Evolutionary conservation across 2,329 filamentous ascomycete genomes (phyloP).

Genomic region (Chrysoporthe deuterocubensis): DNA sequence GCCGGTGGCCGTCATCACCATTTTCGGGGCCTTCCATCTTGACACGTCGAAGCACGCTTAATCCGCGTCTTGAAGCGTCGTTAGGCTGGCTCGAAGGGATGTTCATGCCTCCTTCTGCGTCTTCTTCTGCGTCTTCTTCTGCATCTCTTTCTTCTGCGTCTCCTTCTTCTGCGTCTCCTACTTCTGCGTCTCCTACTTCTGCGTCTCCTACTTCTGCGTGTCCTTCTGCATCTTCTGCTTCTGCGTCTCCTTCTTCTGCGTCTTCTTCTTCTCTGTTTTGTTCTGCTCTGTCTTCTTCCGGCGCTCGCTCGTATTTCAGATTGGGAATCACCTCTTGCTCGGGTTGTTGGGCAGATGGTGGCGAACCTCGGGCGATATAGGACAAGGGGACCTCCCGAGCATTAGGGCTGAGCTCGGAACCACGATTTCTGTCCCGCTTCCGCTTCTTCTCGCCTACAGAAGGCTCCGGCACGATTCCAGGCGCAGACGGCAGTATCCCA

Average conservation of each 20-base stretch:
- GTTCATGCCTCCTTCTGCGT: background rate
- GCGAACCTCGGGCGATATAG: constrained; percentile 14
- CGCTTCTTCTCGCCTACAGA: constrained; percentile 16
- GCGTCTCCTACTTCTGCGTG: no score
- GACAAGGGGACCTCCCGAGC: background rate
- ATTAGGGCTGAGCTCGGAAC: background rate
- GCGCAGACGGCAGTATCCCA: background rate
- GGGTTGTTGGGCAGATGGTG: constrained; percentile 20
- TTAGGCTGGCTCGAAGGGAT: constrained; percentile 10
- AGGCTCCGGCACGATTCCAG: constrained; percentile 3
- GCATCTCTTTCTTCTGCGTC: no score
- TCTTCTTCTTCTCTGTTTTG: no score
- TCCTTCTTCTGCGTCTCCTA: no score
- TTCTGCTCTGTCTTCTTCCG: background rate
- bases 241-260: no score
- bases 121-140: no score
- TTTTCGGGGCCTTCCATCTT: constrained; percentile 2
- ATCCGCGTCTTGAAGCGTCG: background rate
- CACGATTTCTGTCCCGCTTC: background rate
- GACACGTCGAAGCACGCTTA: background rate
- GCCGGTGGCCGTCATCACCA: background rate
- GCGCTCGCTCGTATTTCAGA: background rate
- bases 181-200: no score
- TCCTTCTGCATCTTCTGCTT: no score
- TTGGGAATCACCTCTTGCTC: background rate